Conservation (phyloP, 1,139 yeast species). For the Yamadazyma epiphylla region DNA sequence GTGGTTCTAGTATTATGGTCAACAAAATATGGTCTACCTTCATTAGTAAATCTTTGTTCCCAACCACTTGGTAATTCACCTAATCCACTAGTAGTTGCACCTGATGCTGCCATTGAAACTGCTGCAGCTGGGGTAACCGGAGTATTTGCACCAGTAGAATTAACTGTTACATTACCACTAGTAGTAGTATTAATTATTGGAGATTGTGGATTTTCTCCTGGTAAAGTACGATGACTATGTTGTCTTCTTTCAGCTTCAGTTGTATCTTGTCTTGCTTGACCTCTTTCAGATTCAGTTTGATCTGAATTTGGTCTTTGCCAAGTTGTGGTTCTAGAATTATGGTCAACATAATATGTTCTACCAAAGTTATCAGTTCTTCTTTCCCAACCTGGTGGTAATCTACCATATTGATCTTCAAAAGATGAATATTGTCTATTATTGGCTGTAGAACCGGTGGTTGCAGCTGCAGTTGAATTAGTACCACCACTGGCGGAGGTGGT, state of each 20-base stretch:
- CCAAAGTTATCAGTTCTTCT: constrained; percentile 97
- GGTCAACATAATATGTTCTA: constrained; percentile 96
- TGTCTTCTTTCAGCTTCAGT: constrained; percentile 89
- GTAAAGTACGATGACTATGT: constrained; percentile 86
- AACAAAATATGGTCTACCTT: constrained; percentile 96
- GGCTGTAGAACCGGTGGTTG: constrained; percentile 8
- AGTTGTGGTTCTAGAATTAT: constrained; percentile 93
- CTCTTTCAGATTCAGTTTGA: constrained; percentile 65
- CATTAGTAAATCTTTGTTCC: constrained; percentile 98
- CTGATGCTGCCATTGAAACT: constrained; percentile 78
- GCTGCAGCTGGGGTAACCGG: constrained; percentile 69
- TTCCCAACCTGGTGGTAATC: constrained; percentile 99
- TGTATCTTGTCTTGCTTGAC: constrained; percentile 52
- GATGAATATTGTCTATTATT: constrained; percentile 70
- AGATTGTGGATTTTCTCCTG: constrained; percentile 58
- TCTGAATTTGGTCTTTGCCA: constrained; percentile 94
- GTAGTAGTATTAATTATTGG: constrained; percentile 27
- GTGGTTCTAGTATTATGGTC: constrained; percentile 98
- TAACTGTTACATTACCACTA: constrained; percentile 43
- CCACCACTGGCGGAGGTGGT: constrained; percentile 4
- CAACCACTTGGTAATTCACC: constrained; percentile 98
- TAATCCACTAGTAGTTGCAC: constrained; percentile 91
- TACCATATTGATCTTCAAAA: constrained; percentile 94
- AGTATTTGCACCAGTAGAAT: constrained; percentile 41
- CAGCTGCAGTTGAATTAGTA: constrained; percentile 10